Conservation (phyloP, 1,139 yeast genomes). For the Candida freyschussii region DNA sequence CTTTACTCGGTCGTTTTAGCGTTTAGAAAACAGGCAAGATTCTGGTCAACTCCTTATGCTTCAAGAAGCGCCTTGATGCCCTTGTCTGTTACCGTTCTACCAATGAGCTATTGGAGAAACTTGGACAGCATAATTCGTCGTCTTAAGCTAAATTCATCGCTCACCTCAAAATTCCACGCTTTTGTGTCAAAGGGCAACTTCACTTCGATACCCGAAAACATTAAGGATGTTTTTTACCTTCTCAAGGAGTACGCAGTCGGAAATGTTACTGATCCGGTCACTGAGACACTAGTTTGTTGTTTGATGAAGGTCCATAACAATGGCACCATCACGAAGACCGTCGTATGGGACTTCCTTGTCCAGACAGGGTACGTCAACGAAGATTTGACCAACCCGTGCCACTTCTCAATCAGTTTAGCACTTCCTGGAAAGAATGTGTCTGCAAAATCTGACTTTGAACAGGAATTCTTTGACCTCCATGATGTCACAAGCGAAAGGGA, state of each 20-base stretch:
- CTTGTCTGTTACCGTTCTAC: constrained; percentile 43
- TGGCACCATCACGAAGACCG: constrained; percentile 28
- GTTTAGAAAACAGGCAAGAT: constrained; percentile 43
- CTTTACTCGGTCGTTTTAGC: constrained; percentile 44
- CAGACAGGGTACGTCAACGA: constrained; percentile 26
- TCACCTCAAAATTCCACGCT: constrained; percentile 18
- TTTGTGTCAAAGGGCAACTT: constrained; percentile 12
- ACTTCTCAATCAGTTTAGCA: constrained; percentile 40
- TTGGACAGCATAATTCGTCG: constrained; percentile 30
- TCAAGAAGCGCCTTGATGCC: constrained; percentile 34
- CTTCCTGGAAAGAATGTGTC: constrained; percentile 40
- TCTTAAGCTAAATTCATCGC: constrained; percentile 29
- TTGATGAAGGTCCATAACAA: constrained; percentile 20
- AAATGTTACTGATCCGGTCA: constrained; percentile 39
- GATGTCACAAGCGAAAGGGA: constrained; percentile 11
- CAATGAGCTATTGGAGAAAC: constrained; percentile 34
- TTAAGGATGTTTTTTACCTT: constrained; percentile 35
- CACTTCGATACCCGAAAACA: constrained; percentile 27
- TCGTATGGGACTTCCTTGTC: constrained; percentile 44
- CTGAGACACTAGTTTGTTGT: constrained; percentile 35
- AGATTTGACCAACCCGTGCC: constrained; percentile 41
- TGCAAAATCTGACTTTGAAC: constrained; percentile 36
- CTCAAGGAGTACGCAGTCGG: constrained; percentile 48
- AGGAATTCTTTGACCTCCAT: constrained; percentile 38
- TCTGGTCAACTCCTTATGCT: constrained; percentile 34